Percentiles rank a stretch among this genome's conserved stretches.
Evolutionary conservation across 2,329 filamentous ascomycete species (phyloP).

Genomic region (Colletotrichum filicis): DNA sequence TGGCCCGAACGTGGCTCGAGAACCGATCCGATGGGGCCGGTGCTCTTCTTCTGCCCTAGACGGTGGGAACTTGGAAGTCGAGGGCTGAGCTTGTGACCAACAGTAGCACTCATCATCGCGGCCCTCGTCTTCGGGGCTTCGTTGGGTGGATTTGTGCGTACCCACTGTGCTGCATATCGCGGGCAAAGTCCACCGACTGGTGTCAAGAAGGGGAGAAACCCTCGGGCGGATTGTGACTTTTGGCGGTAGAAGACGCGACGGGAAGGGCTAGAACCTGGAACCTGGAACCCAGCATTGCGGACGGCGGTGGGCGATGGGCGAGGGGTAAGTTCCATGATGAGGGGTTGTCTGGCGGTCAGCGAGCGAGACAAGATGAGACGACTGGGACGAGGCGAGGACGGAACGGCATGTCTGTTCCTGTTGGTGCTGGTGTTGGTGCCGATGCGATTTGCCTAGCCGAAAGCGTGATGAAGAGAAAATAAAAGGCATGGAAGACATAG

Average conservation of each 20-base stretch:
- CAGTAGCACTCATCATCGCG: constrained; percentile 12
- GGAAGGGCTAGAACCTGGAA: constrained; percentile 10
- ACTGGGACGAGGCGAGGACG: not conserved
- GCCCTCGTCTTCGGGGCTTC: constrained; percentile 11
- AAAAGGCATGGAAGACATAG: not conserved
- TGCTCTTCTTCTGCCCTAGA: not conserved
- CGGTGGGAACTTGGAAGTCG: not conserved
- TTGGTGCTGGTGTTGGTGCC: not conserved
- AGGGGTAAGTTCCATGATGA: not conserved
- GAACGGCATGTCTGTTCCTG: not conserved
- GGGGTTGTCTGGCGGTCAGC: constrained; percentile 9
- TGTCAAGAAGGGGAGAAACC: not conserved
- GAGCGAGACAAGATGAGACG: not conserved
- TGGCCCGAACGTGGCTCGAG: constrained; percentile 22
- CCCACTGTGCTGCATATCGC: constrained; percentile 15
- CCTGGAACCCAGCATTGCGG: constrained; percentile 5
- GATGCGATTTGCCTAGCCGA: constrained; percentile 6
- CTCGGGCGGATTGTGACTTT: not conserved
- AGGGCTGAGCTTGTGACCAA: constrained; percentile 23
- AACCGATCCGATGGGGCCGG: constrained; percentile 31
- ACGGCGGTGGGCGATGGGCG: constrained; percentile 3
- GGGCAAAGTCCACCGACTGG: not conserved
- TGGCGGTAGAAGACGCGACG: not conserved
- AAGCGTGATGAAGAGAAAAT: constrained; percentile 3
- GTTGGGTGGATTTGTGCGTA: not conserved